Percentiles rank a stretch among this genome's conserved stretches.
phyloP scores from a whole-genome alignment of 805 yeast species.

The Jamesozyma piceae region DNA sequence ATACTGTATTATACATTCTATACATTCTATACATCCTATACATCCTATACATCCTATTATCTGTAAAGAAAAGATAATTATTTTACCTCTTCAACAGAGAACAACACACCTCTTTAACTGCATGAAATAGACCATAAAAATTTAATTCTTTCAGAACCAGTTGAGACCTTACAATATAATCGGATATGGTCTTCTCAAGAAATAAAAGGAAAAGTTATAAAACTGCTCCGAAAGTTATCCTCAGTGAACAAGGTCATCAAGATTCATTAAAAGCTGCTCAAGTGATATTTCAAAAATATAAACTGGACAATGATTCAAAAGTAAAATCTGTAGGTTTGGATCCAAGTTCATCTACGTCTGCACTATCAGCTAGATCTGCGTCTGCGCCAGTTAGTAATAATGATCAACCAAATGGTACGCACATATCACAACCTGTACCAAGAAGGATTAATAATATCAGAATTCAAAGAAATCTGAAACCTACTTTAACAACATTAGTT shows the following conservation, averaged over 20 bases:
- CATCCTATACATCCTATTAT: too few relatives aligned
- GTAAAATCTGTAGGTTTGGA: too few relatives aligned
- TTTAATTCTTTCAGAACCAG: too few relatives aligned
- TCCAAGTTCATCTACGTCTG: too few relatives aligned
- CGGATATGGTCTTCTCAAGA: slow-evolving; percentile 3
- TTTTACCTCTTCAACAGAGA: too few relatives aligned
- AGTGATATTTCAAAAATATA: slow-evolving; percentile 23
- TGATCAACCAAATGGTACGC: not conserved
- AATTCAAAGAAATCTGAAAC: not conserved
- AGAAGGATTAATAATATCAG: not conserved
- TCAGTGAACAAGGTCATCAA: slow-evolving; percentile 14
- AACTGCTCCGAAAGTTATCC: not conserved
- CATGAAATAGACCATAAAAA: too few relatives aligned
- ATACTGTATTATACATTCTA: too few relatives aligned
- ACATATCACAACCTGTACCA: not conserved
- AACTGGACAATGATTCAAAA: not conserved
- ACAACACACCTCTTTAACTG: too few relatives aligned
- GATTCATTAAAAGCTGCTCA: slow-evolving; percentile 27
- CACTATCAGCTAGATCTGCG: not conserved
- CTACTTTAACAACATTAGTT: not conserved
- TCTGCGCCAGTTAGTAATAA: not conserved
- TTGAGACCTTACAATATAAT: not conserved
- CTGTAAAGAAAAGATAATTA: too few relatives aligned
- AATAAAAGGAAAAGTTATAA: not conserved
- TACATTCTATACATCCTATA: too few relatives aligned